phyloP scores from a whole-genome alignment of 305 asterid genomes.

The Fraxinus paxiana region DNA sequence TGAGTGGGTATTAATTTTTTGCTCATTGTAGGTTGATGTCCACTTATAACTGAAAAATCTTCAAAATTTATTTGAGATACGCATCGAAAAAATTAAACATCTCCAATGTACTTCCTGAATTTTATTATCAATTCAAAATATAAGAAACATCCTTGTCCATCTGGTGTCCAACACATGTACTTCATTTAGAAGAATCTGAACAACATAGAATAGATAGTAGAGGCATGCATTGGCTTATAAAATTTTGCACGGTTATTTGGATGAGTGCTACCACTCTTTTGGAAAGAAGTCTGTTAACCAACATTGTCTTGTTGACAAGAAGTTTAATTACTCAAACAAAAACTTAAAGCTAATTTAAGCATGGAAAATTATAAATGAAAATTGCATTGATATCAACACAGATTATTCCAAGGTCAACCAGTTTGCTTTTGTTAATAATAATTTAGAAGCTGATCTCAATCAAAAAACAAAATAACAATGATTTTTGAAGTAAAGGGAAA shows the following conservation, averaged over 20 bases:
- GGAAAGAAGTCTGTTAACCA: not conserved
- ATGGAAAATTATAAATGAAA: not conserved
- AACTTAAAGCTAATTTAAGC: not conserved
- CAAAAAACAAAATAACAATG: not conserved
- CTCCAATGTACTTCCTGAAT: not conserved
- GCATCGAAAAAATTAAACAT: not conserved
- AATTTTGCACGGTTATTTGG: not conserved
- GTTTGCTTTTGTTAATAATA: not conserved
- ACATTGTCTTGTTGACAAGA: not conserved
- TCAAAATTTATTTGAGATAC: not conserved
- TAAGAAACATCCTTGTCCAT: not conserved
- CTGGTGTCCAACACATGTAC: not conserved
- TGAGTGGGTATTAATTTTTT: not conserved
- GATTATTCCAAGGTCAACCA: not conserved
- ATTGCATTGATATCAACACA: not conserved
- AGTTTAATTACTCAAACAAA: not conserved
- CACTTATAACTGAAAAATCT: not conserved
- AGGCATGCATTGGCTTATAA: not conserved
- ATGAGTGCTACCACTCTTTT: not conserved
- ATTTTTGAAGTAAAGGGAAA: not conserved
- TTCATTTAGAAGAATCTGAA: not conserved
- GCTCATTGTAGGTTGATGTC: not conserved
- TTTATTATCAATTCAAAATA: not conserved
- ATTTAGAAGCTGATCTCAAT: not conserved
- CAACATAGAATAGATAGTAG: not conserved